phyloP scores from a whole-genome alignment of 352 stramenopile species.

The Aphanomyces invadans region DNA sequence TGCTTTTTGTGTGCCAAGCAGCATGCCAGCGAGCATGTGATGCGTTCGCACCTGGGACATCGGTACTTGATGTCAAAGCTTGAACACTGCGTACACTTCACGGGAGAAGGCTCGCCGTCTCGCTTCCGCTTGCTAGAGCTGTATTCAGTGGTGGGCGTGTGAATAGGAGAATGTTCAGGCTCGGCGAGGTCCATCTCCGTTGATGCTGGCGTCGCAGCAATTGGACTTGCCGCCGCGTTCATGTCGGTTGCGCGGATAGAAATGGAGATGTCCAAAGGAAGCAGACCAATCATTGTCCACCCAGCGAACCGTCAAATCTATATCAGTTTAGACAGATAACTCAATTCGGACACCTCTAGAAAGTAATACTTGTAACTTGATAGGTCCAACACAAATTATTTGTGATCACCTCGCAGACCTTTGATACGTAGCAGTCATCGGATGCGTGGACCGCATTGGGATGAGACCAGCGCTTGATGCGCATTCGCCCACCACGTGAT shows the following conservation, averaged over 20 bases:
- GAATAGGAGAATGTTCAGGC: neutral
- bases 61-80: slow-evolving; percentile 68
- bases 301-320: neutral
- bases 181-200: neutral
- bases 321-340: no score
- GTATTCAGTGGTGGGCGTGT: neutral
- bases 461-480: no score
- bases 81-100: slow-evolving; percentile 43
- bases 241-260: neutral
- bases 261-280: neutral
- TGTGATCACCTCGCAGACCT: neutral
- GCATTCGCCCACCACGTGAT: no score
- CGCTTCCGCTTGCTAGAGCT: slow-evolving; percentile 10
- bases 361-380: no score
- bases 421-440: no score
- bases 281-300: slow-evolving; percentile 6
- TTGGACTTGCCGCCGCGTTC: neutral
- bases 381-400: no score
- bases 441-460: no score
- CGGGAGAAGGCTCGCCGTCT: neutral
- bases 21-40: slow-evolving; percentile 74
- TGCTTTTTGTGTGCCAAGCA: slow-evolving; percentile 76
- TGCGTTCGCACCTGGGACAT: slow-evolving; percentile 72
- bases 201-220: neutral
- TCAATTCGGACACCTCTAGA: no score